Percentiles rank a stretch among this genome's conserved stretches.
Conservation (phyloP, 179 eudicot genomes). For the Patellifolia procumbens region DNA sequence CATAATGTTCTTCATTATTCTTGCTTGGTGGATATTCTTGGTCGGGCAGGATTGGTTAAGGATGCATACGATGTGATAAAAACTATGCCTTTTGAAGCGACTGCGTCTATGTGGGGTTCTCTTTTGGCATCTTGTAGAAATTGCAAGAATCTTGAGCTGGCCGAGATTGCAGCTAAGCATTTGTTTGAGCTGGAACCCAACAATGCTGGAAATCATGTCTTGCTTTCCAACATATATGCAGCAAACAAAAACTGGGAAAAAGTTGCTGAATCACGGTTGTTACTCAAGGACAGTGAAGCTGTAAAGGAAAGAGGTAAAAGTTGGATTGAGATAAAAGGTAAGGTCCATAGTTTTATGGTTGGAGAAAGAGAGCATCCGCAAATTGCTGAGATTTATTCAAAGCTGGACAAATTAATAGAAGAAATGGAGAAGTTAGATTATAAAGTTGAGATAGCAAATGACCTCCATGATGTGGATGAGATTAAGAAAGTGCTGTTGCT, state of each 20-base stretch:
- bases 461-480: slow-evolving; percentile 72
- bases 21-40: slow-evolving; percentile 78
- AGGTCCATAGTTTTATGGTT: slow-evolving; percentile 65
- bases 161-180: slow-evolving; percentile 67
- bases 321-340: slow-evolving; percentile 62
- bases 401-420: slow-evolving; percentile 51
- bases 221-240: slow-evolving; percentile 76
- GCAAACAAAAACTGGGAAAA: slow-evolving; percentile 65
- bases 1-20: slow-evolving; percentile 59
- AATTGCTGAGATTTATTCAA: slow-evolving; percentile 47
- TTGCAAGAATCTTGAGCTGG: slow-evolving; percentile 53
- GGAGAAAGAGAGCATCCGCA: slow-evolving; percentile 63
- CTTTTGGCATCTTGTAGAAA: slow-evolving; percentile 65
- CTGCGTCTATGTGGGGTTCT: slow-evolving; percentile 84
- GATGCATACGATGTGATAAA: slow-evolving; percentile 63
- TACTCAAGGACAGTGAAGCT: slow-evolving; percentile 57
- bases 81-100: slow-evolving; percentile 72
- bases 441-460: slow-evolving; percentile 47
- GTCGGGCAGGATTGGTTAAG: slow-evolving; percentile 57
- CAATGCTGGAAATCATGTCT: slow-evolving; percentile 71
- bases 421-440: slow-evolving; percentile 56
- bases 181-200: slow-evolving; percentile 74
- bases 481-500: slow-evolving; percentile 44
- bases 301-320: slow-evolving; percentile 67
- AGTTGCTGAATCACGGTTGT: slow-evolving; percentile 51